Base-by-base conservation (phyloP, 1,284 basidiomycete species). In the Rhodofomes roseus region DNA sequence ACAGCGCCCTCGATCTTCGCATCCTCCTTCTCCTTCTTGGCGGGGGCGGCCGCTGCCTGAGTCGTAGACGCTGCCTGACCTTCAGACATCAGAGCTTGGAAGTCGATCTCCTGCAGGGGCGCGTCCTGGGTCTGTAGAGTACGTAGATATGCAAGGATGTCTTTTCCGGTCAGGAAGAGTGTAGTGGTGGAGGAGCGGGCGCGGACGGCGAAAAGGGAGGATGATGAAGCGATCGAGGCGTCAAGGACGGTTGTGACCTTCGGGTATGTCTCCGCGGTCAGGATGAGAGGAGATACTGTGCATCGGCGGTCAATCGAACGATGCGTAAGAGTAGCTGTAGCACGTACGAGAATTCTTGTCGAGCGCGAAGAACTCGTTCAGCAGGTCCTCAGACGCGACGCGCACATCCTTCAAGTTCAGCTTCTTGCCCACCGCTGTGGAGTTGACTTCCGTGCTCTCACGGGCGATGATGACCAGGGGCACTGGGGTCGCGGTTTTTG, bases 341-440 rank as follows among this genome's bases (percentile, higher is more conserved):
- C 55, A 84, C 91, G 68, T 73, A 94, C 91, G 75, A 61, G 93
- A 92, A 75, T 96, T 88, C 77, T 96, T 97, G 72, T 91, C 87
- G 59, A 92, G 81, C 2, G 78, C 75, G 71, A 97, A 92, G 77
- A 96, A 93, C 69, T 96, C 90, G 58, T 84, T 83, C 69, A 97
- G 81, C 39, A 97, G 81, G 70, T 97, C 95, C 70, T 93, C 90
- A 37, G 86, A 85, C n/a, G 94, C 95, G 57, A 96, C 76, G 46
- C 95, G 82, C 68, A 97, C 80, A 63, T 97, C 95, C 78, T 97
- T 96, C 74, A 97, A 76, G 69, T 87, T 87, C 63, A 98, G 81
- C 71, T 89, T 88, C 76, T 92, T 92, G 46, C 85, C 92, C 63
- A 97, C 82, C 9, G 87, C 82, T 3, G 77, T 81, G 0, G 92